Base-by-base conservation (phyloP, 73 alveolate genomes). In the Blepharisma japonicum region DNA sequence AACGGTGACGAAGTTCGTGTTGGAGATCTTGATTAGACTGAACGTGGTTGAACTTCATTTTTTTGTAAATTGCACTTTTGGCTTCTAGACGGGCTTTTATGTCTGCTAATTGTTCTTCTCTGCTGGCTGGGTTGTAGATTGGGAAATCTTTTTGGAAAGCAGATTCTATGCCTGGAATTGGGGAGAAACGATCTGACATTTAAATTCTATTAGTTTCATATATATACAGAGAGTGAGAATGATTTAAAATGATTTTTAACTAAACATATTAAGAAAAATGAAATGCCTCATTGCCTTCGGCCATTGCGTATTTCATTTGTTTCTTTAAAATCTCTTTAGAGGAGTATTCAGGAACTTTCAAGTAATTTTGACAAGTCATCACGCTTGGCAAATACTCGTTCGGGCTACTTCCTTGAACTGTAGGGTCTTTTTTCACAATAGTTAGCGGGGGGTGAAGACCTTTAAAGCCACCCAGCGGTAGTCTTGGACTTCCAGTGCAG, bases 381-480 rank as follows among this genome's bases (percentile, higher is more conserved):
- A 88, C 97, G 4, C 95, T 88, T 45, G 97, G 95, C 77, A 88
- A 55, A 50, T 83, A 84, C 46, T 88, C 88, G 55, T 88, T 90
- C 0, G 87, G 42, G 27, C 21, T 21, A 2, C 11, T 48, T 38
- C 71, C 86, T 6, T 77, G 80, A 68, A 53, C 82, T 54, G 18
- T 39, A 45, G 70, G 55, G 72, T 72, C 91, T 86, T 91, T 94
- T 80, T 91, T 84, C 48, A 94, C 98, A 7, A 95, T 97, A 68
- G 98, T 95, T 68, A 95, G 61, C 72, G 91, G 91, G n/a, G 99
- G 99, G 81, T 87, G 91, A 11, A 95, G 89, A 6, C 96, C 86
- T 48, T 85, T 78, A 68, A 95, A 94, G 21, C 99, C 98, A 27
- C 99, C 99, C 38, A 91, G 68, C 6, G 99, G 99, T 71, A 95